Conservation (phyloP, 257 asterid genomes). For the Petunia secreta region DNA sequence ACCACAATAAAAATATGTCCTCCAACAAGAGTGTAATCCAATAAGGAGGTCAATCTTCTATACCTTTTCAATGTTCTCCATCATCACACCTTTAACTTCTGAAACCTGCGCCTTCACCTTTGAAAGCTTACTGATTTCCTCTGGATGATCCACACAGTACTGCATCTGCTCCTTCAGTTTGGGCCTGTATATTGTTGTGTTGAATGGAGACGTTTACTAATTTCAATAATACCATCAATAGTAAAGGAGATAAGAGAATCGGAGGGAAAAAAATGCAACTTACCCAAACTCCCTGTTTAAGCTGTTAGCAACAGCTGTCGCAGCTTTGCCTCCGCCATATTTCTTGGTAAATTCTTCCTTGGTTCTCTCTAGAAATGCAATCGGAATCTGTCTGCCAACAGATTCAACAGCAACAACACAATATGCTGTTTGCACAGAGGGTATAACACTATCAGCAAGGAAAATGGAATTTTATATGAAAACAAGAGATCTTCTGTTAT, state of each 20-base stretch:
- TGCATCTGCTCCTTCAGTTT: slow-evolving; percentile 98
- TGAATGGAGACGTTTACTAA: slow-evolving; percentile 12
- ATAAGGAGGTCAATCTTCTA: not conserved
- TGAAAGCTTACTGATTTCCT: slow-evolving; percentile 82
- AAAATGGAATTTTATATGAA: not conserved
- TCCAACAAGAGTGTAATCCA: not conserved
- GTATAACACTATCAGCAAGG: slow-evolving; percentile 17
- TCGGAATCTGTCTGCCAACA: slow-evolving; percentile 85
- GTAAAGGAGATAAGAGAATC: not conserved
- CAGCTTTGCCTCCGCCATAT: slow-evolving; percentile 94
- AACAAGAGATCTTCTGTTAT: not conserved
- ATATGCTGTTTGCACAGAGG: slow-evolving; percentile 55
- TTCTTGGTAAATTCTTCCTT: slow-evolving; percentile 90
- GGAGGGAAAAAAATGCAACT: not conserved
- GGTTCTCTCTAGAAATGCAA: slow-evolving; percentile 81
- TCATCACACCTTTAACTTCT: slow-evolving; percentile 98
- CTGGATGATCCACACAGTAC: slow-evolving; percentile 94
- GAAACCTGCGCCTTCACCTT: slow-evolving; percentile 96
- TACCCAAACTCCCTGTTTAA: slow-evolving; percentile 92
- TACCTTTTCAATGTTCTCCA: slow-evolving; percentile 97
- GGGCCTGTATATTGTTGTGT: slow-evolving; percentile 50
- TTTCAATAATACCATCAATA: slow-evolving; percentile 14
- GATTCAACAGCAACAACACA: slow-evolving; percentile 96
- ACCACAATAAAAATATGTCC: not conserved
- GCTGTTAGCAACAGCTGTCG: slow-evolving; percentile 85